Percentiles rank a stretch among this genome's conserved stretches.
phyloP scores from a whole-genome alignment of 176 grass and related monocot species.

The Leersia perrieri region DNA sequence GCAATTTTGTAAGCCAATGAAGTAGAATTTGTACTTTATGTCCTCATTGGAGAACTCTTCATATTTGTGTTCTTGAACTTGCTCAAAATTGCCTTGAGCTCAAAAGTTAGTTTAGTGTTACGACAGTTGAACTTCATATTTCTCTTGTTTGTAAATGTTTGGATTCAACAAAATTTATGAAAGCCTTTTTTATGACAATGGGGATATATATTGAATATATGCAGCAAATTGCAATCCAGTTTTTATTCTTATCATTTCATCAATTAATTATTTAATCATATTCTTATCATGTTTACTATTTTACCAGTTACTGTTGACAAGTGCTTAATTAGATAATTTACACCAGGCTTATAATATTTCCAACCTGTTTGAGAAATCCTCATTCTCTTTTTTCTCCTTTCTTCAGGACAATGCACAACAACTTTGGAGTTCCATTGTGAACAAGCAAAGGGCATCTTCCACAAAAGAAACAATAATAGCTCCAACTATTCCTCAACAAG shows the following conservation, averaged over 20 bases:
- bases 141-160: neutral
- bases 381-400: neutral
- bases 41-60: neutral
- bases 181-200: neutral
- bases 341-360: neutral
- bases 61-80: neutral
- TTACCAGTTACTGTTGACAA: neutral
- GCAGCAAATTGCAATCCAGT: neutral
- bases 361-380: slow-evolving; percentile 6
- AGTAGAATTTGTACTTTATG: neutral
- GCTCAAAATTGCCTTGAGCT: neutral
- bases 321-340: neutral
- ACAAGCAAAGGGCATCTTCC: slow-evolving; percentile 26
- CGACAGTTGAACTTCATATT: neutral
- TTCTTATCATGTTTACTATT: neutral
- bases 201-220: slow-evolving; percentile 6
- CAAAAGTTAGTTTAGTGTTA: neutral
- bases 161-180: neutral
- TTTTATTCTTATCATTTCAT: neutral
- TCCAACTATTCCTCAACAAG: slow-evolving; percentile 57
- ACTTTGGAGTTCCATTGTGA: slow-evolving; percentile 39
- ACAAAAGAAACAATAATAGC: slow-evolving; percentile 16
- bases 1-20: neutral
- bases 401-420: slow-evolving; percentile 33
- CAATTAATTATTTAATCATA: neutral